Base-by-base conservation (phyloP, 2,329 filamentous ascomycete genomes). In the Ceratocystis ficicola region DNA sequence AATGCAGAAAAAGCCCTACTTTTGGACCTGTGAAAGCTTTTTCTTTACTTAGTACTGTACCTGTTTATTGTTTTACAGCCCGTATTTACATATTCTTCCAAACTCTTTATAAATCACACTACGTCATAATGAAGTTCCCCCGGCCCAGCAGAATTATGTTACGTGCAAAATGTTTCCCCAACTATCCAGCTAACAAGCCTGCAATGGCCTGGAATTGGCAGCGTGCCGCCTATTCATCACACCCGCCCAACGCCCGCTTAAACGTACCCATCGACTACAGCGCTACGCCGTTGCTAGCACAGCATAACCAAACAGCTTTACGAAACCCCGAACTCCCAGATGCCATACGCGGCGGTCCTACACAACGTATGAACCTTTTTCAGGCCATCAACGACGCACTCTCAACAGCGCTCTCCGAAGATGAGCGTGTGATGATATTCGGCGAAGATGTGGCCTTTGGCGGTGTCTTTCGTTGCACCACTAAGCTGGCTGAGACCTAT, bases 391-490 rank as follows among this genome's bases (percentile, higher is more conserved):
- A 97, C 74, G 86, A 93, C 70, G 92, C 93, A 10, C 81, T 99
- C 25, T 84, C 88, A 25, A 89, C 87, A 67, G 90, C 93, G 28
- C 81, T 99, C 32, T 84, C 87, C 17, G 84, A 87, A 44, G 92
- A 96, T 71, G 90, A 95, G 69, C 86, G 87, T 20, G 90, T 96
- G 25, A 78, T 97, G 66, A 81, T 99, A 8, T 99, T 99, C 72
- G 94, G 94, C 52, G 94, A 99, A 76, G 94, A 99, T 73, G 91
- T 99, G 6, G 90, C 94, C 15, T 99, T 99, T 69, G 94, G 94
- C 52, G 94, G 94, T 65, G 94, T 99, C 17, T 99, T 99, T 73
- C 84, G 94, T 66, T 96, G 91, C 76, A 93, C 90, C 41, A 93
- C 94, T 85, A 90, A 92, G 71, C 81, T 99, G 17, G 86, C 90